Percentiles rank a stretch among this genome's conserved stretches.
These are phyloP conservation scores for Saccharomycopsis capsularis DNA, from an alignment of 805 yeast species.

Conservation along the genomic window DNA sequence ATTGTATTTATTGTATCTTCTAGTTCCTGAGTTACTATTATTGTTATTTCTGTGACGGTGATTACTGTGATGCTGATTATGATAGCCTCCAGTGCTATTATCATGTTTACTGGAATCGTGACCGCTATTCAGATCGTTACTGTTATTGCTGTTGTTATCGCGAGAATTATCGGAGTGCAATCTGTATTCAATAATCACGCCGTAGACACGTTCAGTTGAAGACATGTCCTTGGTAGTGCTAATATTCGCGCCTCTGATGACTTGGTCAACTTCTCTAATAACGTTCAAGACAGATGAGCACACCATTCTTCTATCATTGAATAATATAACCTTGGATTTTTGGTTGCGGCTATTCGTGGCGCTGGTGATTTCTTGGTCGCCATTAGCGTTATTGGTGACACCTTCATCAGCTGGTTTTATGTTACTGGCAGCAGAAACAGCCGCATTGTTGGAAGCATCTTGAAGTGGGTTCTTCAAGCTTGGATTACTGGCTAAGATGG, in stretches of 20 bases:
- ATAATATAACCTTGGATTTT: slow-evolving; percentile 32
- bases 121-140: slow-evolving; percentile 1
- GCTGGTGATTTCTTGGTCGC: not conserved
- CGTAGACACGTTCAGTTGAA: slow-evolving; percentile 36
- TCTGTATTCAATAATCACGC: slow-evolving; percentile 41
- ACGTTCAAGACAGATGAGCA: slow-evolving; percentile 41
- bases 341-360: slow-evolving; percentile 17
- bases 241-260: slow-evolving; percentile 33
- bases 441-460: not conserved
- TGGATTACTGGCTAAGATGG: slow-evolving; percentile 9
- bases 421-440: too few relatives aligned
- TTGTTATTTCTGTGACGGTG: slow-evolving; percentile 4
- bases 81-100: not conserved
- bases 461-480: slow-evolving; percentile 1
- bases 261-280: slow-evolving; percentile 42
- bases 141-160: slow-evolving; percentile 8
- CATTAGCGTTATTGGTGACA: slow-evolving; percentile 1
- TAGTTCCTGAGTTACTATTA: not conserved
- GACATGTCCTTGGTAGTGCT: slow-evolving; percentile 29
- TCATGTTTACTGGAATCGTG: slow-evolving; percentile 10
- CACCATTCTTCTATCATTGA: slow-evolving; percentile 39
- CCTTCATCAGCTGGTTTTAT: too few relatives aligned
- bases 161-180: slow-evolving; percentile 34
- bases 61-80: not conserved
- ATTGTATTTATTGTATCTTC: slow-evolving; percentile 1